These are phyloP conservation scores for Ustilago curta DNA, from an alignment of 1,284 basidiomycete species.

Conservation along the genomic window DNA sequence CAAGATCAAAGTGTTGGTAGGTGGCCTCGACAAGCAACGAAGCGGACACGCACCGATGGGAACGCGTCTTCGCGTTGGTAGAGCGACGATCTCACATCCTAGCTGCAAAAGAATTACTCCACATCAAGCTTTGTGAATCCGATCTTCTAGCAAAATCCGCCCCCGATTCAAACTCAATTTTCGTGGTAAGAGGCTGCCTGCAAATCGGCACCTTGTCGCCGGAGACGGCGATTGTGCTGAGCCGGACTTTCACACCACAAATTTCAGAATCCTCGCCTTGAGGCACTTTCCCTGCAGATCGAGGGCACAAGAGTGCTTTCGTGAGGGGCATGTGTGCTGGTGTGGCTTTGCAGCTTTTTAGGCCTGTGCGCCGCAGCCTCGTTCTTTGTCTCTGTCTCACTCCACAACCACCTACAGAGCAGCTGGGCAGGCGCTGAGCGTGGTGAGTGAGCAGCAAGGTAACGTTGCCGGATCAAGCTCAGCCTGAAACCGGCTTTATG, in stretches of 20 bases:
- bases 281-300: constrained; percentile 5
- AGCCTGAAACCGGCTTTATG: constrained; percentile 3
- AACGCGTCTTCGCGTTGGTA: constrained; percentile 4
- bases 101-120: neutral
- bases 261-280: neutral
- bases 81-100: neutral
- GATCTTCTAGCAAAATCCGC: too few relatives aligned
- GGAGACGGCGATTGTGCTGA: constrained; percentile 13
- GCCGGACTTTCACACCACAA: constrained; percentile 20
- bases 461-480: constrained; percentile 17
- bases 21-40: neutral
- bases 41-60: too few relatives aligned
- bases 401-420: neutral
- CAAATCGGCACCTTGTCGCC: constrained; percentile 4
- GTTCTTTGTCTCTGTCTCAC: neutral
- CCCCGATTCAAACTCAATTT: constrained; percentile 4
- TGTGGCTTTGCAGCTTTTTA: constrained; percentile 3
- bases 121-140: neutral
- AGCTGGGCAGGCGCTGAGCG: neutral
- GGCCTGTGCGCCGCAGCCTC: neutral
- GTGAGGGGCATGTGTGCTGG: too few relatives aligned
- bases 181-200: neutral
- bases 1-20: neutral
- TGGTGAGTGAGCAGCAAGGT: too few relatives aligned
- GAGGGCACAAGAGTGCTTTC: neutral